A percentile compares a stretch with the other conserved stretches of the same genome.
phyloP scores from a whole-genome alignment of 1,284 basidiomycete genomes.

The Malassezia obtusa region DNA sequence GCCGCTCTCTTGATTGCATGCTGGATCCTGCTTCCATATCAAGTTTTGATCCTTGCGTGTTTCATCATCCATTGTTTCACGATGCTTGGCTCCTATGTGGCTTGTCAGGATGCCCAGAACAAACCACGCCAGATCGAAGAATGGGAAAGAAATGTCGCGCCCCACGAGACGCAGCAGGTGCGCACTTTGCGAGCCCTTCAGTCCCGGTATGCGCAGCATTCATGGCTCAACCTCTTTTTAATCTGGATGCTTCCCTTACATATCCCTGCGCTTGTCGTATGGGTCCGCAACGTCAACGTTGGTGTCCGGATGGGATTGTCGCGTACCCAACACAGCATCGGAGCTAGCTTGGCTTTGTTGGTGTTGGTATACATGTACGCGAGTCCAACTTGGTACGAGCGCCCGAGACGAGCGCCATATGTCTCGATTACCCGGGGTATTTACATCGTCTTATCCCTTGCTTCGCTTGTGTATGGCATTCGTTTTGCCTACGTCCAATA shows the following conservation, averaged over 20 bases:
- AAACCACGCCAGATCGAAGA: background rate
- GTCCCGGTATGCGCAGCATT: constrained; percentile 16
- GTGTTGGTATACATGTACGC: constrained; percentile 50
- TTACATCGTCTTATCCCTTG: constrained; percentile 19
- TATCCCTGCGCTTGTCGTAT: constrained; percentile 72
- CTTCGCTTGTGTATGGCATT: constrained; percentile 24
- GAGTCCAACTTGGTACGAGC: background rate
- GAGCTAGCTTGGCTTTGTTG: constrained; percentile 61
- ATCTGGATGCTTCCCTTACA: constrained; percentile 73
- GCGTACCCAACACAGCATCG: constrained; percentile 59
- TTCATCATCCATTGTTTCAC: constrained; percentile 62
- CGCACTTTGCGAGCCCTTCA: background rate
- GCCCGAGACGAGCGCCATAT: constrained; percentile 2
- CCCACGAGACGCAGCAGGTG: constrained; percentile 19
- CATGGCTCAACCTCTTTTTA: constrained; percentile 51
- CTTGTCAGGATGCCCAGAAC: background rate
- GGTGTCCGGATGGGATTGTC: constrained; percentile 23
- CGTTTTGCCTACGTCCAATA: constrained; percentile 26
- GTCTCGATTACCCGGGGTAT: background rate
- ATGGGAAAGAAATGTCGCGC: constrained; percentile 8
- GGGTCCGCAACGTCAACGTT: constrained; percentile 63
- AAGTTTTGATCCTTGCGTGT: constrained; percentile 73
- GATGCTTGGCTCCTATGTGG: constrained; percentile 27
- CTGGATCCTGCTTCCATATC: constrained; percentile 70
- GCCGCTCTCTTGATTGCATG: constrained; percentile 57